Base-by-base conservation (phyloP, 495 filamentous ascomycete species). In the Trichoderma asperelloides region DNA sequence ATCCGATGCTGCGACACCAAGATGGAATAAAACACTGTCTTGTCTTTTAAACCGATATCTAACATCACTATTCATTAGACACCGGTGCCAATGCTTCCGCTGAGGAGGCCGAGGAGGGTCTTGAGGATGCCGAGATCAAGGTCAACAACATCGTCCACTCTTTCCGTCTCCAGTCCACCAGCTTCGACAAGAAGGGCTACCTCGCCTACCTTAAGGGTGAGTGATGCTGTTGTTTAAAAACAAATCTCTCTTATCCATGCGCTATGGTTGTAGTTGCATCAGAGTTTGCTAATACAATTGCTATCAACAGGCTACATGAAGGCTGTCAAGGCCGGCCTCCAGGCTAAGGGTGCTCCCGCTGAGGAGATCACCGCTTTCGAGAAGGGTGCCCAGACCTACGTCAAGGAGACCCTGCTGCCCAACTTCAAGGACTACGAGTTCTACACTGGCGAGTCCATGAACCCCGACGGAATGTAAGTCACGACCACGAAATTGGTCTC, bases 41-140 rank as follows among this genome's bases (percentile, higher is more conserved):
- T n/a, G n/a, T n/a, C n/a, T n/a, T 25, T 51, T 73, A 37, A 73
- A 51, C n/a, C 3, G 47, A 21, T n/a, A 25, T 2, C 65, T 67
- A 11, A 30, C 27, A 64, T 30, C 23, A n/a, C 64, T 27, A 41
- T 40, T 28, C 21, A 28, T 2, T 68, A 88, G 93, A 98, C 74
- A 96, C 87, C 75, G 95, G 95, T 78, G 96, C 92, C 81, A 98
- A 98, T 81, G 91, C 95, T 68, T 98, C 95, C 68, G 93, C 95
- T 69, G 95, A 98, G 82, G 95, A 88, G 72, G 88, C 76, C 65
- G 92, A 88, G 27, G 93, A 94, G 69, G 84, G 75, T 51, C 15
- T 84, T 45, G 93, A 93, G 27, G 93, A 93, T 66, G 74, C 74
- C 67, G 76, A 79, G 67, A 76, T 89, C 77, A 87, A 87, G 79